These are phyloP conservation scores for Suhomyces anneliseae DNA, from an alignment of 1,139 yeast genomes.

Conservation along the genomic window DNA sequence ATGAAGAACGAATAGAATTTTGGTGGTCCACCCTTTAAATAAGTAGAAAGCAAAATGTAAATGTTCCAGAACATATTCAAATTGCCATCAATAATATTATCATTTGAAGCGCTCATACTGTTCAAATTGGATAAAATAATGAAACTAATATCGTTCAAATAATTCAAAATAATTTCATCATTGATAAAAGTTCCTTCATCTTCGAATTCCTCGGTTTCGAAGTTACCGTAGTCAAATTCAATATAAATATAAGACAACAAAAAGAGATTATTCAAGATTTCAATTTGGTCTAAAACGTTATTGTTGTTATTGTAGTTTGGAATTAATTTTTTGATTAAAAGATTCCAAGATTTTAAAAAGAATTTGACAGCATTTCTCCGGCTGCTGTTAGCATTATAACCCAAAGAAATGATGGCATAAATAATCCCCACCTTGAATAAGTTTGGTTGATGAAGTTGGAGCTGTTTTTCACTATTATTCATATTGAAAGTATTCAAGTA, in stretches of 20 bases:
- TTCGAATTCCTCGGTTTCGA: conserved; percentile 13
- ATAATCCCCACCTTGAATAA: conserved; percentile 19
- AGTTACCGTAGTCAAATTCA: conserved; percentile 26
- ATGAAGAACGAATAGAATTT: conserved; percentile 38
- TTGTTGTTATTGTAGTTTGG: conserved; percentile 36
- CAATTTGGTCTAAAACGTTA: conserved; percentile 41
- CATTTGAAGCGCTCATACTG: conserved; percentile 14
- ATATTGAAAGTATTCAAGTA: conserved; percentile 25
- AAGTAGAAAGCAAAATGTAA: conserved; percentile 40
- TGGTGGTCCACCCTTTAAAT: conserved; percentile 39
- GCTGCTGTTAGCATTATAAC: conserved; percentile 14
- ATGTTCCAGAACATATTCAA: conserved; percentile 44
- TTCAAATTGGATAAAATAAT: conserved; percentile 20
- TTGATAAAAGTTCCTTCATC: conserved; percentile 16
- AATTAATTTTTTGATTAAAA: conserved; percentile 42
- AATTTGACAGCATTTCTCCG: conserved; percentile 27
- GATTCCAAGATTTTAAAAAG: conserved; percentile 46
- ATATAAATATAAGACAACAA: conserved; percentile 33
- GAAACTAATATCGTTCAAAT: conserved; percentile 42
- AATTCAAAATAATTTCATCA: conserved; percentile 37
- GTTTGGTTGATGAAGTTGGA: conserved; percentile 9
- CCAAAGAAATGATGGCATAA: conserved; percentile 18
- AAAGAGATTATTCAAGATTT: conserved; percentile 36
- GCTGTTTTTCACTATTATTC: conserved; percentile 4
- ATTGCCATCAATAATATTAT: conserved; percentile 22